phyloP scores from a whole-genome alignment of 768 basidiomycete genomes.

The Cubamyces sp. region DNA sequence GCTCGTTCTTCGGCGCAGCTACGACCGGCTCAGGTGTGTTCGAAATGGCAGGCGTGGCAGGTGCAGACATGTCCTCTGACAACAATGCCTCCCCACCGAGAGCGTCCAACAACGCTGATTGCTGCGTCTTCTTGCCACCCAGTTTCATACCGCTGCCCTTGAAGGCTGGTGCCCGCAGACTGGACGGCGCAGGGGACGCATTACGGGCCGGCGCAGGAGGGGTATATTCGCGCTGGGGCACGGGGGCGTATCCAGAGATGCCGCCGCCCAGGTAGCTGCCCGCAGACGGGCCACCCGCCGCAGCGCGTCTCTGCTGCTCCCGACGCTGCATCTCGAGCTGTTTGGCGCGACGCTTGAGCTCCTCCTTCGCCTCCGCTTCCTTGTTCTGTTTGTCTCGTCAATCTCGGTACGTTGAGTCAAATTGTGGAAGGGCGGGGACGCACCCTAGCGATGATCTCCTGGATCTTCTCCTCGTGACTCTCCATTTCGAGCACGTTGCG shows the following conservation, averaged over 20 bases:
- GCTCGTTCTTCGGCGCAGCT: constrained; percentile 49
- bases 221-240: constrained; percentile 70
- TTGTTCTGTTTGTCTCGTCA: constrained; percentile 68
- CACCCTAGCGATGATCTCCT: constrained; percentile 96
- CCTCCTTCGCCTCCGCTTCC: constrained; percentile 98
- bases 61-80: constrained; percentile 56
- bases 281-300: constrained; percentile 51
- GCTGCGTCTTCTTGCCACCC: constrained; percentile 88
- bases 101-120: constrained; percentile 86
- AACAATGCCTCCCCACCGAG: constrained; percentile 77
- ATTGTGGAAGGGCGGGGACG: constrained; percentile 30
- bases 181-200: constrained; percentile 51
- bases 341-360: constrained; percentile 96
- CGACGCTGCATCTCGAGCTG: constrained; percentile 97
- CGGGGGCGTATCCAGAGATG: constrained; percentile 68
- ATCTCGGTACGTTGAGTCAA: not conserved
- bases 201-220: constrained; percentile 51
- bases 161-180: constrained; percentile 77
- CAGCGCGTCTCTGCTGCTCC: constrained; percentile 85
- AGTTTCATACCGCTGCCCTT: constrained; percentile 97
- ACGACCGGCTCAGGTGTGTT: constrained; percentile 48
- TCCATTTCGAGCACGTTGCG: constrained; percentile 85
- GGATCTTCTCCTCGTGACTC: constrained; percentile 92
- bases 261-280: constrained; percentile 70
- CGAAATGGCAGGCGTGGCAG: constrained; percentile 52